Base-by-base conservation (phyloP, 352 stramenopile species). In the Elongisporangium anandrum region DNA sequence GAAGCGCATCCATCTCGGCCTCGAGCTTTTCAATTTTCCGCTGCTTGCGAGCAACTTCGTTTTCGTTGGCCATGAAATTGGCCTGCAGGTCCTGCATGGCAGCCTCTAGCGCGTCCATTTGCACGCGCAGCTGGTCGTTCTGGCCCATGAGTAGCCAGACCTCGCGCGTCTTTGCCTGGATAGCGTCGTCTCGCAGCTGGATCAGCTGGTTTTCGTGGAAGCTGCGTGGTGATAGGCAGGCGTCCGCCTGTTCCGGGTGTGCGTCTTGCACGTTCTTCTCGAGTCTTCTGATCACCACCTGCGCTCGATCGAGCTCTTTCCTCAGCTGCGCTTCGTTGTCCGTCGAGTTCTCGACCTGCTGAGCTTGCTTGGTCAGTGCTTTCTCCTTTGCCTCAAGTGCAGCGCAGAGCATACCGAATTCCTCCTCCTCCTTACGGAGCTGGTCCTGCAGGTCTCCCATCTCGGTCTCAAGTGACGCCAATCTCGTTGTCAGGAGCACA, bases 191-290 rank as follows among this genome's bases (percentile, higher is more conserved):
- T 1, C 84, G 74, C 13, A 94, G 67, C 45, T 75, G 69, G 38
- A 94, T 87, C 22, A 94, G 68, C 54, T 90, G 78, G 48, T 84
- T 87, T 54, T 94, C 84, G 17, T 63, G 72, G 52, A 87, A 94
- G 62, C 81, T 90, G 0, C 81, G 78, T 23, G 84, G 81, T 9
- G 80, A 91, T 8, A 94, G 57, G 48, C 81, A 90, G 4, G 75
- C 84, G 51, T 94, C 84, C 10, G 67, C 69, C 0, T 60, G 68
- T 39, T 77, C 63, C 3, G 73, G 75, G 12, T 80, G 68, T 47
- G 74, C 52, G 0, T 77, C 63, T 41, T 78, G 71, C 0, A 79
- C 72, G 13, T 58, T 76, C 59, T 81, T 83, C 51, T 88, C 80
- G 1, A 85, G 61, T 5, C 68, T 66, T 2, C 75, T 73, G 1